Percentiles rank a stretch among this genome's conserved stretches.
Evolutionary conservation across 2,329 filamentous ascomycete species (phyloP).

Genomic region (Penicillium sp.): DNA sequence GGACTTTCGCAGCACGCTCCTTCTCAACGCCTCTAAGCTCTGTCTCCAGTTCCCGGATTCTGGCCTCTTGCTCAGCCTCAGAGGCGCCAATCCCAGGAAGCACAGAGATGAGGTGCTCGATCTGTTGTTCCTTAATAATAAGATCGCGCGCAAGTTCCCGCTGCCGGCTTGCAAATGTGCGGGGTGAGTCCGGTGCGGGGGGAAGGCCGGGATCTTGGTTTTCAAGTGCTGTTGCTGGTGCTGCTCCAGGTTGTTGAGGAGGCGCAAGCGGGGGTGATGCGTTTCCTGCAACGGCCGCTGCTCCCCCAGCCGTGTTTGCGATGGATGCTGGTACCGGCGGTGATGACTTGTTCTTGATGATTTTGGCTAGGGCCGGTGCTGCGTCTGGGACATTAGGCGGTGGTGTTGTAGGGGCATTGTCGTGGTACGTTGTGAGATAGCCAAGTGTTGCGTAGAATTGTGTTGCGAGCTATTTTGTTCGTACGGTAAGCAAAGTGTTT

Average conservation of each 20-base stretch:
- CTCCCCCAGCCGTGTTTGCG: constrained; percentile 15
- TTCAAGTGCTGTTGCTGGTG: constrained; percentile 14
- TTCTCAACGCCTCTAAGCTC: constrained; percentile 46
- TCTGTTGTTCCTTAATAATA: constrained; percentile 51
- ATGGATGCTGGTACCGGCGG: constrained; percentile 33
- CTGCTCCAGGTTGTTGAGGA: constrained; percentile 19
- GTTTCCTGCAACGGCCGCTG: constrained; percentile 14
- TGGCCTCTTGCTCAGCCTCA: constrained; percentile 44
- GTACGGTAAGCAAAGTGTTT: not conserved
- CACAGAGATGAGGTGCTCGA: constrained; percentile 48
- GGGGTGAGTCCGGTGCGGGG: constrained; percentile 41
- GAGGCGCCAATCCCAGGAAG: constrained; percentile 47
- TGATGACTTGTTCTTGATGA: constrained; percentile 40
- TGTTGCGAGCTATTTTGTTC: constrained; percentile 42
- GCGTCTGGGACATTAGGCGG: constrained; percentile 32
- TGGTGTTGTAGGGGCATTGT: constrained; percentile 39
- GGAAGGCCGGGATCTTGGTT: constrained; percentile 31
- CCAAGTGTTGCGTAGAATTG: constrained; percentile 52
- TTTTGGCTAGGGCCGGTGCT: constrained; percentile 40
- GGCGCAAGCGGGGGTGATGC: constrained; percentile 24
- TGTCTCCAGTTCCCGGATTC: constrained; percentile 43
- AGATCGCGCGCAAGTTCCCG: constrained; percentile 49
- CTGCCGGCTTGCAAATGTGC: constrained; percentile 44
- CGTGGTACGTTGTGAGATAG: constrained; percentile 49
- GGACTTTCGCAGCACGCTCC: constrained; percentile 41